These are phyloP conservation scores for Nephelium lappaceum DNA, from an alignment of 345 rosid species.

Conservation along the genomic window DNA sequence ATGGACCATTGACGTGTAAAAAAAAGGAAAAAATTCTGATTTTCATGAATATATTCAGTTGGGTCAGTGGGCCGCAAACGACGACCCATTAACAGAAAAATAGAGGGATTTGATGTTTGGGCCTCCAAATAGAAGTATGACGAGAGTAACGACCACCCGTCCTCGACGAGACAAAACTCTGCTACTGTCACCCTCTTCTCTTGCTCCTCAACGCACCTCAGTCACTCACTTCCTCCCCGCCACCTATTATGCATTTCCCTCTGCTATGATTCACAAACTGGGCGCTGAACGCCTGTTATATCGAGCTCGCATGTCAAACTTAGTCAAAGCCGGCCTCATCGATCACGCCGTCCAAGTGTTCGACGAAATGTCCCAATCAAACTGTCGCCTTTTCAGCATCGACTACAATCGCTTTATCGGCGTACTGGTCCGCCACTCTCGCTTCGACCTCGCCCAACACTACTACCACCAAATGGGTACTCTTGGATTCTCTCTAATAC, in stretches of 20 bases:
- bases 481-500: conserved; percentile 72
- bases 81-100: background rate
- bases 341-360: conserved; percentile 81
- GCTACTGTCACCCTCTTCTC: too few relatives aligned
- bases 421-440: conserved; percentile 57
- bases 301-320: conserved; percentile 64
- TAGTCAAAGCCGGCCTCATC: conserved; percentile 73
- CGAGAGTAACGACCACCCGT: background rate
- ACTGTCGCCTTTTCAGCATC: conserved; percentile 69
- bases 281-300: conserved; percentile 86
- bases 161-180: background rate
- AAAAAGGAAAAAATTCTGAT: too few relatives aligned
- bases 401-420: conserved; percentile 93
- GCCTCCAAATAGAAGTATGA: background rate
- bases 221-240: background rate
- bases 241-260: conserved; percentile 44
- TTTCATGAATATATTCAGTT: background rate
- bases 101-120: background rate
- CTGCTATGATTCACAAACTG: conserved; percentile 82
- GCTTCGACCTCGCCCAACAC: conserved; percentile 73
- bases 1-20: too few relatives aligned
- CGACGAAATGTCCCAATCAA: conserved; percentile 86
- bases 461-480: conserved; percentile 61
- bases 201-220: background rate
- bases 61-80: background rate